Evolutionary conservation across 164 flowering plant species (phyloP).

Genomic region (Houttuynia cordata): DNA sequence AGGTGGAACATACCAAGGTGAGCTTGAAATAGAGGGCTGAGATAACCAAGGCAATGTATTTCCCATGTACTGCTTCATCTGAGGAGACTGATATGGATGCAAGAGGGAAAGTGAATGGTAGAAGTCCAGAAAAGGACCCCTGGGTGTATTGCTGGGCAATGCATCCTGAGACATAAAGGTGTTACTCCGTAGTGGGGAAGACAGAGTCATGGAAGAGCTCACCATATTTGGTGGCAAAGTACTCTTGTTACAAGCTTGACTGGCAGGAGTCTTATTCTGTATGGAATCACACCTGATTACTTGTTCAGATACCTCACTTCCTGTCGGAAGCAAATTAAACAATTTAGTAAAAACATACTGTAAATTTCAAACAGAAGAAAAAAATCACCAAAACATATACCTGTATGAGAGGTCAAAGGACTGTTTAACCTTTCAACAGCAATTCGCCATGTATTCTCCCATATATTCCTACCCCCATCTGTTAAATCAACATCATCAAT

Average conservation of each 20-base stretch:
- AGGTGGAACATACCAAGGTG: conserved; percentile 53
- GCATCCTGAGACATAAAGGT: conserved; percentile 47
- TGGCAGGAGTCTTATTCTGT: conserved; percentile 42
- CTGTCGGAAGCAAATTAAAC: conserved; percentile 22
- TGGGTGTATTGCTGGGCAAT: conserved; percentile 27
- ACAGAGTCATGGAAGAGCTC: conserved; percentile 41
- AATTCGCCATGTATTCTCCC: conserved; percentile 76
- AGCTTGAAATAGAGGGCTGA: conserved; percentile 43
- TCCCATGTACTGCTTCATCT: conserved; percentile 39
- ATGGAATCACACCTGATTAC: conserved; percentile 23
- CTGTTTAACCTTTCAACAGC: conserved; percentile 45
- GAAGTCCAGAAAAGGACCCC: conserved; percentile 44
- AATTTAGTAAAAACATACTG: background rate
- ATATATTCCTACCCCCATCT: conserved; percentile 76
- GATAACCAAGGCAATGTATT: conserved; percentile 52
- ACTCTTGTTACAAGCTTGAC: conserved; percentile 40
- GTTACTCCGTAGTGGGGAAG: conserved; percentile 79
- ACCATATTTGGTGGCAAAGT: conserved; percentile 21
- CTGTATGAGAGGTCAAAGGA: conserved; percentile 44
- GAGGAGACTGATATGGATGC: conserved; percentile 61
- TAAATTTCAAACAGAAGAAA: background rate
- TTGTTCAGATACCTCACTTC: conserved; percentile 36
- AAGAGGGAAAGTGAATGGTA: conserved; percentile 42
- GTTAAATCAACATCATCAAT: background rate
- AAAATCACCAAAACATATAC: conserved; percentile 17